Evolutionary conservation across 257 asterid species (phyloP).

Genomic region (Primulina huaijiensis): DNA sequence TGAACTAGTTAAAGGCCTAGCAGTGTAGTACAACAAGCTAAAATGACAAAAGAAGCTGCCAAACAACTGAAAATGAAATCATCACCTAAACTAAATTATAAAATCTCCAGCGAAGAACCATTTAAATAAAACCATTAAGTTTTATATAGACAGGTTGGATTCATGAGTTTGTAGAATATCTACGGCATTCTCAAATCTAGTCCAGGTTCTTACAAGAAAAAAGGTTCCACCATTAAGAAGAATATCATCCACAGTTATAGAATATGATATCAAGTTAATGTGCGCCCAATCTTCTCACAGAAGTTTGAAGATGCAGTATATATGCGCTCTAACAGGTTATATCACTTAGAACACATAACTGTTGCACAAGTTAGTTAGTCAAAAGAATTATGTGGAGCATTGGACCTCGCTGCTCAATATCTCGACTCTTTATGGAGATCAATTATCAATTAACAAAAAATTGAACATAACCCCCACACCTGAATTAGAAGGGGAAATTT

Average conservation of each 20-base stretch:
- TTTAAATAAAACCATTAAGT: neutral
- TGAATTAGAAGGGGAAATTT: neutral
- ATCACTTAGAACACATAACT: constrained; percentile 2
- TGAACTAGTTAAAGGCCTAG: neutral
- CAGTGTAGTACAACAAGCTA: neutral
- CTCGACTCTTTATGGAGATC: neutral
- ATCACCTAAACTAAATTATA: neutral
- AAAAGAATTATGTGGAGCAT: constrained; percentile 10
- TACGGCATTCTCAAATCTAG: neutral
- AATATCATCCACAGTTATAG: neutral
- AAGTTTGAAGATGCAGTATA: neutral
- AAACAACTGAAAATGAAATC: neutral
- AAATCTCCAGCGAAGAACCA: neutral
- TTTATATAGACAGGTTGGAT: neutral
- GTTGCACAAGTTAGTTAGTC: neutral
- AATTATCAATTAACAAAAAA: neutral
- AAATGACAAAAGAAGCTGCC: neutral
- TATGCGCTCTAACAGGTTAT: neutral
- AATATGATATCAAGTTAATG: neutral
- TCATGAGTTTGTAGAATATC: neutral
- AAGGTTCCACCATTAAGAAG: neutral
- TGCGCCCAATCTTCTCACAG: neutral
- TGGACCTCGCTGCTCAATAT: constrained; percentile 3
- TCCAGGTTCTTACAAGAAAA: neutral
- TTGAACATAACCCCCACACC: neutral